Evolutionary conservation across 495 filamentous ascomycete genomes (phyloP).

Genomic region (Penicillium pulvis): DNA sequence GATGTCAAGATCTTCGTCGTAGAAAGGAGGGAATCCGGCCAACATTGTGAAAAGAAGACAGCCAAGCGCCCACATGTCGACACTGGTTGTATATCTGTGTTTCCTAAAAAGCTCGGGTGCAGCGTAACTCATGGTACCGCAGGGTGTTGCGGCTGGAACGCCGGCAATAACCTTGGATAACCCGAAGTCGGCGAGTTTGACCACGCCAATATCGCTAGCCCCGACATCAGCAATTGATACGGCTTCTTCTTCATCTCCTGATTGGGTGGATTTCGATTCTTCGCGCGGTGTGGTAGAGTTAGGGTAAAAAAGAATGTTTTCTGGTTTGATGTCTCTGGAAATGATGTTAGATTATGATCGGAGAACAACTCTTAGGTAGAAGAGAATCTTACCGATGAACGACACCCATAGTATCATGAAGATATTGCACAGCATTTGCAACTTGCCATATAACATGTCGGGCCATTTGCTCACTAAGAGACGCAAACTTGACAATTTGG

Average conservation of each 20-base stretch:
- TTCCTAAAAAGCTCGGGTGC: slow-evolving; percentile 93
- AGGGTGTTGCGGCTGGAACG: slow-evolving; percentile 87
- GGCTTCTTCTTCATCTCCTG: slow-evolving; percentile 67
- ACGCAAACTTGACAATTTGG: slow-evolving; percentile 93
- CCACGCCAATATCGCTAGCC: slow-evolving; percentile 62
- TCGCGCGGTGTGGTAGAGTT: slow-evolving; percentile 78
- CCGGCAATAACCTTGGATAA: slow-evolving; percentile 92
- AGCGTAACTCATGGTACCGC: slow-evolving; percentile 92
- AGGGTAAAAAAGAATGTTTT: slow-evolving; percentile 90
- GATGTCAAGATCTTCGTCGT: slow-evolving; percentile 87
- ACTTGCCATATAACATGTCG: slow-evolving; percentile 92
- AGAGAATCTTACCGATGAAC: slow-evolving; percentile 72
- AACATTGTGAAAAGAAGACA: slow-evolving; percentile 90
- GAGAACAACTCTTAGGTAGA: not conserved
- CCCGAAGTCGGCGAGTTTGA: slow-evolving; percentile 93
- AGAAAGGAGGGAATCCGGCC: slow-evolving; percentile 91
- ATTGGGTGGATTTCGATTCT: slow-evolving; percentile 68
- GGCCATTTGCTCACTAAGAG: slow-evolving; percentile 91
- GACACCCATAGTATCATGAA: slow-evolving; percentile 88
- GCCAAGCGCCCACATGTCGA: slow-evolving; percentile 94
- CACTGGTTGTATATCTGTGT: slow-evolving; percentile 88
- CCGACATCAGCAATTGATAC: slow-evolving; percentile 1
- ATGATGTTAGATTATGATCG: not conserved
- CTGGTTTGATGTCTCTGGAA: slow-evolving; percentile 91
- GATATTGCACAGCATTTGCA: slow-evolving; percentile 84